Base-by-base conservation (phyloP, 202 grass and related monocot genomes). In the Zoysia matrella region DNA sequence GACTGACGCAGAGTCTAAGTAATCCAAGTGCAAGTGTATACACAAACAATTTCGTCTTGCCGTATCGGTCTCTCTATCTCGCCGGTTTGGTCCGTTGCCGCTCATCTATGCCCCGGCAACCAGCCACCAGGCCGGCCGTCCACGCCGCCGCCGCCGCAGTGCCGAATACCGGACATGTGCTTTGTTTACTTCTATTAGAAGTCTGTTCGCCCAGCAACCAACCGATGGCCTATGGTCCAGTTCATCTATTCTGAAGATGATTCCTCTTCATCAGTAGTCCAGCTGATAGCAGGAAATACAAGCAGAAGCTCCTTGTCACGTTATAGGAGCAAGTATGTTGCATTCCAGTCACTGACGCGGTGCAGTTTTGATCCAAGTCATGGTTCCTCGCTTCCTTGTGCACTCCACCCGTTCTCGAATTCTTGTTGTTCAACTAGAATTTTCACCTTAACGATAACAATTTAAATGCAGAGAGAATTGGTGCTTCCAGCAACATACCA, bases 11-110 rank as follows among this genome's bases (percentile, higher is more conserved):
- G 14, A 47, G 67, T 51, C 54, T 55, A 60, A 39, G 3, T 74
- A 47, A 55, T 64, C 77, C 46, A 54, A 49, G 7, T 3, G 65
- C 46, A 6, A 46, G 15, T 14, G 72, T 66, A 55, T 55, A 36
- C 1, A 18, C 8, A 49, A 50, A 81, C 30, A 52, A 41, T 44
- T 84, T 77, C 65, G 62, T 12, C 12, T 39, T 67, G 73, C 73
- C 67, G 78, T 73, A 48, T 41, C 60, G 67, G 22, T 51, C 18
- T 82, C 87, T 47, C 14, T 41, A 44, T 15, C 47, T 83, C 55
- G 9, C 41, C 57, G 48, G 85, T 88, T 90, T 77, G 85, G 91
- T 84, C 55, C 18, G 64, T 77, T 85, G 80, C 82, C 71, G 92
- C 92, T 91, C 83, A 89, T 91, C 89, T 82, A 78, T 51, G 61